These are phyloP conservation scores for Epichloe aotearoae DNA, from an alignment of 2,329 filamentous ascomycete species.

Conservation along the genomic window DNA sequence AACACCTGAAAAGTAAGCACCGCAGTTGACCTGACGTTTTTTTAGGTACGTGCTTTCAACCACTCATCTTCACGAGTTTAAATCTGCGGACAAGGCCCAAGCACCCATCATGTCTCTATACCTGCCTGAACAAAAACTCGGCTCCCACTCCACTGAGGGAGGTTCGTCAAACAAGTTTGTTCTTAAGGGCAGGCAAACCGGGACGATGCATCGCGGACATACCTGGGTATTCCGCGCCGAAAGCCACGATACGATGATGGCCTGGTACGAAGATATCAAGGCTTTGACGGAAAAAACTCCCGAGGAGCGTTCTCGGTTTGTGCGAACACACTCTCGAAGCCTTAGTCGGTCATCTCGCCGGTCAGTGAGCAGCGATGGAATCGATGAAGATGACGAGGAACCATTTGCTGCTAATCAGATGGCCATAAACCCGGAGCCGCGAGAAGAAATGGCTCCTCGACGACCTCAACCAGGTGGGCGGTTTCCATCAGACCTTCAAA, in stretches of 20 bases:
- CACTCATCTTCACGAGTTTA: conserved; percentile 97
- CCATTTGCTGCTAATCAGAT: conserved; percentile 41
- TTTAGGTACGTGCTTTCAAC: conserved; percentile 85
- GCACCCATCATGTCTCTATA: conserved; percentile 94
- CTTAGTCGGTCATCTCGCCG: conserved; percentile 52
- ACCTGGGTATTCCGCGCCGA: conserved; percentile 61
- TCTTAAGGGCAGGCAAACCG: conserved; percentile 89
- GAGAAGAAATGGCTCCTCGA: conserved; percentile 39
- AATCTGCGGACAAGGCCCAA: conserved; percentile 87
- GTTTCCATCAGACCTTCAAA: conserved; percentile 87
- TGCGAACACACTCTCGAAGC: conserved; percentile 68
- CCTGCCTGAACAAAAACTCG: conserved; percentile 87
- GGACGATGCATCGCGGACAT: conserved; percentile 73
- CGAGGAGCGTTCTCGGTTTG: conserved; percentile 78
- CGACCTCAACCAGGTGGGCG: conserved; percentile 86
- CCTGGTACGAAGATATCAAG: conserved; percentile 91
- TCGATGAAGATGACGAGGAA: conserved; percentile 59
- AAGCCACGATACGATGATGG: conserved; percentile 86
- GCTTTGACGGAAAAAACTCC: conserved; percentile 76
- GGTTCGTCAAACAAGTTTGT: conserved; percentile 95
- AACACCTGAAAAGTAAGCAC: conserved; percentile 4
- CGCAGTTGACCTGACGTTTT: not conserved
- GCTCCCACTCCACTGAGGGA: conserved; percentile 70
- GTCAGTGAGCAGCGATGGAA: conserved; percentile 59
- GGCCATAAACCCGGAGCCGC: conserved; percentile 31